Percentiles rank a stretch among this genome's conserved stretches.
These are phyloP conservation scores for Nemania serpens DNA, from an alignment of 2,329 filamentous ascomycete species.

Conservation along the genomic window DNA sequence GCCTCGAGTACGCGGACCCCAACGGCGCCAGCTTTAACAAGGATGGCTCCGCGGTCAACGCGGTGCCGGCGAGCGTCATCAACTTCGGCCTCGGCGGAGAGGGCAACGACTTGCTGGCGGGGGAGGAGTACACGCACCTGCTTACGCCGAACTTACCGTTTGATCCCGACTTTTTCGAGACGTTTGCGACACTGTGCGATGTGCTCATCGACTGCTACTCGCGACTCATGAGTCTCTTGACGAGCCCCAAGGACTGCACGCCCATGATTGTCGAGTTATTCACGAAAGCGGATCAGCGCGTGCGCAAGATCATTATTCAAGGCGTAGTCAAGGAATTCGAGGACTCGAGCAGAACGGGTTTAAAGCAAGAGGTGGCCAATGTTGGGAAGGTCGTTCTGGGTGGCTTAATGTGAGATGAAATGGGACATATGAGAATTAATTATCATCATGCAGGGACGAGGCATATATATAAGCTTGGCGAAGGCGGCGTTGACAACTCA, in stretches of 20 bases:
- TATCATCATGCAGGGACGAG: slow-evolving; percentile 5
- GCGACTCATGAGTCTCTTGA: slow-evolving; percentile 74
- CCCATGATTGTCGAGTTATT: slow-evolving; percentile 80
- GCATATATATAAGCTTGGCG: background rate
- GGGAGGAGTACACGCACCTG: slow-evolving; percentile 86
- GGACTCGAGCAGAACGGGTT: slow-evolving; percentile 75
- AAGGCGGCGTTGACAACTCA: background rate
- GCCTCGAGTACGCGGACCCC: slow-evolving; percentile 30
- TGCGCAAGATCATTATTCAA: slow-evolving; percentile 87
- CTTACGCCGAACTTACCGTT: slow-evolving; percentile 93
- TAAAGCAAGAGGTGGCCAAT: slow-evolving; percentile 80
- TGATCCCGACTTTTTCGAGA: slow-evolving; percentile 96
- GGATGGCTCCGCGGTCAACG: slow-evolving; percentile 40
- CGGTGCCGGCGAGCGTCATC: slow-evolving; percentile 52
- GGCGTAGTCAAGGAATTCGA: slow-evolving; percentile 92
- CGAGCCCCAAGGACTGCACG: slow-evolving; percentile 74
- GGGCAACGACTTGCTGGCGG: slow-evolving; percentile 72
- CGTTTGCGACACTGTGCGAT: slow-evolving; percentile 93
- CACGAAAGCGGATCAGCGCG: slow-evolving; percentile 81
- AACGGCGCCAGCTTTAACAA: slow-evolving; percentile 29
- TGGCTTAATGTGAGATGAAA: slow-evolving; percentile 71
- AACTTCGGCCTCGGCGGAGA: slow-evolving; percentile 57
- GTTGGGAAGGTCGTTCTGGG: slow-evolving; percentile 89
- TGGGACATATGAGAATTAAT: background rate
- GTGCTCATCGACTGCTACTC: slow-evolving; percentile 92